Base-by-base conservation (phyloP, 2,329 filamentous ascomycete genomes). In the Trichoderma koningii region DNA sequence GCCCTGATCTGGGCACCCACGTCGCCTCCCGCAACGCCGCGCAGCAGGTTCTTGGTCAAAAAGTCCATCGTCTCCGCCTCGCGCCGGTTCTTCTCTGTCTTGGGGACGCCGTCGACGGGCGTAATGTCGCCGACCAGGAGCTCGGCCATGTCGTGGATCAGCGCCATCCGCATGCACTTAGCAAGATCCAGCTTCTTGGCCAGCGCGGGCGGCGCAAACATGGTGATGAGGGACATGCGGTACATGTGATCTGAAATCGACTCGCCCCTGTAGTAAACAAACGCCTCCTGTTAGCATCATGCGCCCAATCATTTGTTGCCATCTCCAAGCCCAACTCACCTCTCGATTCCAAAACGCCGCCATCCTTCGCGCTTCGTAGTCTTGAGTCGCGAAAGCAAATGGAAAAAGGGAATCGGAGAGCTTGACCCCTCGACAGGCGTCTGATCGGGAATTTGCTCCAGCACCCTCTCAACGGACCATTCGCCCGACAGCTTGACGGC, bases 171-270 rank as follows among this genome's bases (percentile, higher is more conserved):
- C 72, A 92, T 94, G 82, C 95, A 99, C 71, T 88, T 89, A 28
- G 85, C 79, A 45, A 97, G 83, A 75, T 98, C 90, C 73, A 98
- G 82, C 45, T 85, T 85, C 0, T 86, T 79, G 2, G 87, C 83
- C 12, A 97, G 85, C 1, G 89, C 79, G 0, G 91, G 83, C 1
- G 95, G 94, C 2, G 92, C 93, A 69, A 97, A 86, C 88, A 99
- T 91, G 69, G 92, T 93, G 77, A 99, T 92, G 70, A 99, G 86
- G 56, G 93, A 92, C 95, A 99, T 99, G 79, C 95, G 93, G 80
- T 98, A 99, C 95, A 99, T 99, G 83, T 99, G 95, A 80, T 99
- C 95, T 62, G 92, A 86, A 74, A 99, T 97, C 2, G 92, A 96
- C 78, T 99, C 95, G 75, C 92, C 90, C 65, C 84, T 88, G 68